phyloP scores from a whole-genome alignment of 2,329 filamentous ascomycete species.

The Blastomyces parvus region DNA sequence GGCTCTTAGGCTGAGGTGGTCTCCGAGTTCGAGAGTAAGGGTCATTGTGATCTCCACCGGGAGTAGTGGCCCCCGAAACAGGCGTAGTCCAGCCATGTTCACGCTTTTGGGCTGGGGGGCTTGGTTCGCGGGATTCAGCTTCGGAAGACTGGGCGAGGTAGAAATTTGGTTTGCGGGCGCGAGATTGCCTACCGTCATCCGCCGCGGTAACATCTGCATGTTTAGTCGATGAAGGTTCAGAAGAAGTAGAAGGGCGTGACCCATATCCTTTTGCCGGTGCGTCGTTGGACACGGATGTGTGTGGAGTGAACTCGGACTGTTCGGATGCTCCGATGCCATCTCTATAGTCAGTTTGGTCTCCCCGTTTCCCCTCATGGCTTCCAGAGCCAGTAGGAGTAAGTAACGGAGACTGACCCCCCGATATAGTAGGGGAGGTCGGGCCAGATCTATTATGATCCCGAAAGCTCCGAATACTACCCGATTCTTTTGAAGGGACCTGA shows the following conservation, averaged over 20 bases:
- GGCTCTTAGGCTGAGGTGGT: slow-evolving; percentile 56
- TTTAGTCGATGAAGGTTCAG: slow-evolving; percentile 32
- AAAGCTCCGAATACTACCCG: slow-evolving; percentile 49
- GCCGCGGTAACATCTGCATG: slow-evolving; percentile 38
- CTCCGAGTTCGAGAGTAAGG: slow-evolving; percentile 79
- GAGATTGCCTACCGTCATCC: slow-evolving; percentile 34
- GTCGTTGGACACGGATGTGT: slow-evolving; percentile 44
- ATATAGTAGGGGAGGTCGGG: slow-evolving; percentile 55
- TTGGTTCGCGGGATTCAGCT: slow-evolving; percentile 48
- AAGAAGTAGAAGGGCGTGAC: slow-evolving; percentile 33
- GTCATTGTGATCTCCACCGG: slow-evolving; percentile 69
- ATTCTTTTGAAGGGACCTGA: slow-evolving; percentile 43
- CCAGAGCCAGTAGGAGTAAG: slow-evolving; percentile 75
- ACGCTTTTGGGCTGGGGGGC: slow-evolving; percentile 47
- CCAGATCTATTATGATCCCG: slow-evolving; percentile 51
- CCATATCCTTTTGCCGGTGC: slow-evolving; percentile 25
- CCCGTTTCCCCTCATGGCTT: slow-evolving; percentile 43
- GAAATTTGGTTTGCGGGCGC: slow-evolving; percentile 45
- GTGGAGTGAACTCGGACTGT: slow-evolving; percentile 43
- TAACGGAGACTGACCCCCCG: slow-evolving; percentile 75
- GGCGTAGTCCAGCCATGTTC: slow-evolving; percentile 42
- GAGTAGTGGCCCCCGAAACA: slow-evolving; percentile 67
- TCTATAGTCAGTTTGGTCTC: slow-evolving; percentile 25
- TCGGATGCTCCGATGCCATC: slow-evolving; percentile 23
- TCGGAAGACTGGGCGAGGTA: slow-evolving; percentile 49